Percentiles rank a stretch among this genome's conserved stretches.
These are phyloP conservation scores for Isatis tinctoria DNA, from an alignment of 345 rosid species.

Conservation along the genomic window DNA sequence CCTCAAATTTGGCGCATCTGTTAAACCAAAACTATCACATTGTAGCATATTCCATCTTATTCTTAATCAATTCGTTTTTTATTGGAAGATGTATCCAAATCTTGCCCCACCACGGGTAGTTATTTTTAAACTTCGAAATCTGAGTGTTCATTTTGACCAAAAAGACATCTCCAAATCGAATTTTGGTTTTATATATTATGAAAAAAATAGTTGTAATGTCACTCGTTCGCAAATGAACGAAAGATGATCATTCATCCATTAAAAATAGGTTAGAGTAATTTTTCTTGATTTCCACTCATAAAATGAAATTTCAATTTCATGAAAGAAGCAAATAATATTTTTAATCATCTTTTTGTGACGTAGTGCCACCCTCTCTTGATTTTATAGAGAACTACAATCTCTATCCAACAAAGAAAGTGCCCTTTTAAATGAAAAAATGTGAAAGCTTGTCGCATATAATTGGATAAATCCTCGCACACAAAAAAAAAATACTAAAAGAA, in stretches of 20 bases:
- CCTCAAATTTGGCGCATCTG: neutral
- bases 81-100: neutral
- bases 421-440: slow-evolving; percentile 31
- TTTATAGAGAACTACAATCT: slow-evolving; percentile 12
- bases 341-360: neutral
- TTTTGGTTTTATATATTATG: neutral
- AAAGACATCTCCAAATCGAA: neutral
- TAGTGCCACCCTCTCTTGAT: slow-evolving; percentile 2
- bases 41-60: neutral
- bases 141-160: neutral
- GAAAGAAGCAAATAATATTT: slow-evolving; percentile 5
- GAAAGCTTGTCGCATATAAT: slow-evolving; percentile 19
- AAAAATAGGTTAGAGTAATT: neutral
- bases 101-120: neutral
- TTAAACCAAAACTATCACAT: neutral
- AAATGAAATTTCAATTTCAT: neutral
- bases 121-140: neutral
- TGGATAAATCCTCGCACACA: slow-evolving; percentile 14
- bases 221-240: neutral
- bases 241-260: neutral
- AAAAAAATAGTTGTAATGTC: neutral
- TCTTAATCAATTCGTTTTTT: neutral
- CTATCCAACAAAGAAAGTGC: slow-evolving; percentile 32
- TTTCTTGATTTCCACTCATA: neutral
- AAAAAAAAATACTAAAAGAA: neutral